These are phyloP conservation scores for Saccharum hybrid DNA, from an alignment of 202 grass and related monocot species.

Conservation along the genomic window DNA sequence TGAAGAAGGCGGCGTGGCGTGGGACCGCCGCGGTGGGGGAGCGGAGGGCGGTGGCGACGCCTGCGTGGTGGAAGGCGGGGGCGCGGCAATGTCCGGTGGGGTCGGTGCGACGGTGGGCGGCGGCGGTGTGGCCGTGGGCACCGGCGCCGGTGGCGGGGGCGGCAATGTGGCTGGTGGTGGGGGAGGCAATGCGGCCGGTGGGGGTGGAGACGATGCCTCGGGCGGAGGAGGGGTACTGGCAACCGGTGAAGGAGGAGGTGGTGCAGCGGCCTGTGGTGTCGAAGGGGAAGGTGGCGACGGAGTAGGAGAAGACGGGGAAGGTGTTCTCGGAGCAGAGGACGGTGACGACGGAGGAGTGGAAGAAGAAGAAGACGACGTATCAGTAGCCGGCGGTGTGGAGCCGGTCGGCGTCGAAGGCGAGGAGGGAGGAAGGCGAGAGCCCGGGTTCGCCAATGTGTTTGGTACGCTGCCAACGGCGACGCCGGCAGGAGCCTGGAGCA, in stretches of 20 bases:
- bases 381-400: slow-evolving; percentile 39
- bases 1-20: slow-evolving; percentile 41
- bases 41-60: slow-evolving; percentile 34
- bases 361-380: slow-evolving; percentile 36
- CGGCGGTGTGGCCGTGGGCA: slow-evolving; percentile 5
- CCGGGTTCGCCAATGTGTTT: slow-evolving; percentile 4
- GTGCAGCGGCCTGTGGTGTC: slow-evolving; percentile 2
- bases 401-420: not conserved
- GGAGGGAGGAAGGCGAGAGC: not conserved
- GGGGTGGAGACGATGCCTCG: slow-evolving; percentile 22
- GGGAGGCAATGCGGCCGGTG: slow-evolving; percentile 27
- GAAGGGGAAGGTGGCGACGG: slow-evolving; percentile 34
- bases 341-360: slow-evolving; percentile 34
- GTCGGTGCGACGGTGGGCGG: slow-evolving; percentile 36
- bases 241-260: slow-evolving; percentile 47
- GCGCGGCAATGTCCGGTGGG: slow-evolving; percentile 30
- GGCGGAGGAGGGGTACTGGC: slow-evolving; percentile 39
- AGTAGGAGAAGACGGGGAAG: slow-evolving; percentile 23
- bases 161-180: slow-evolving; percentile 35
- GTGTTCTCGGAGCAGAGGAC: slow-evolving; percentile 20
- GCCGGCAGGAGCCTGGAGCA: slow-evolving; percentile 36
- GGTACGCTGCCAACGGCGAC: not conserved
- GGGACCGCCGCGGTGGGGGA: slow-evolving; percentile 4
- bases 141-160: slow-evolving; percentile 43
- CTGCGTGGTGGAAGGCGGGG: slow-evolving; percentile 26